A percentile compares a stretch with the other conserved stretches of the same genome.
Conservation (phyloP, 2,329 filamentous ascomycete species). For the Stagonosporopsis tanaceti region DNA sequence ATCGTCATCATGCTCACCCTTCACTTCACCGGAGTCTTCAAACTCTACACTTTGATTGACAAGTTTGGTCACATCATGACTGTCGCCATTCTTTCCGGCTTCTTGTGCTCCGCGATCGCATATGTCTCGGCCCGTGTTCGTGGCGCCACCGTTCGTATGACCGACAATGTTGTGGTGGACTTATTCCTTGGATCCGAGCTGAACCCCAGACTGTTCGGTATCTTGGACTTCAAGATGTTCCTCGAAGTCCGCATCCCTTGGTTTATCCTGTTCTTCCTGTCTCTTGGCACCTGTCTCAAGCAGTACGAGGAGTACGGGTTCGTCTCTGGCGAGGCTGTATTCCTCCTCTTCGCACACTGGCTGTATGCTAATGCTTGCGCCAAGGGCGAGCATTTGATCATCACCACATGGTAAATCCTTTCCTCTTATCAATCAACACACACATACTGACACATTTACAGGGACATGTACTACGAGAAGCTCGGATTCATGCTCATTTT, state of each 20-base stretch:
- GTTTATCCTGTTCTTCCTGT: slow-evolving; percentile 86
- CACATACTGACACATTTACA: slow-evolving; percentile 35
- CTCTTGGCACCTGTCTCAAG: slow-evolving; percentile 76
- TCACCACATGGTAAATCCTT: slow-evolving; percentile 74
- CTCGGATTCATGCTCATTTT: slow-evolving; percentile 98
- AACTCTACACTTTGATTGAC: slow-evolving; percentile 89
- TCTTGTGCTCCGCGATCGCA: slow-evolving; percentile 80
- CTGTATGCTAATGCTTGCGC: slow-evolving; percentile 91
- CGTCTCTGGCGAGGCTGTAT: slow-evolving; percentile 82
- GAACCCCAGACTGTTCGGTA: slow-evolving; percentile 84
- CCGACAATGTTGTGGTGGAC: slow-evolving; percentile 80
- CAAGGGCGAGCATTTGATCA: slow-evolving; percentile 91
- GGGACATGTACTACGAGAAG: slow-evolving; percentile 97
- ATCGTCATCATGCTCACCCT: slow-evolving; percentile 74
- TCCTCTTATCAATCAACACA: neutral
- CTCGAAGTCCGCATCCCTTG: slow-evolving; percentile 91
- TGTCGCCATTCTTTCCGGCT: slow-evolving; percentile 91
- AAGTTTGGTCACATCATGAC: slow-evolving; percentile 94
- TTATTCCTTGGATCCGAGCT: slow-evolving; percentile 92
- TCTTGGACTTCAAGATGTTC: slow-evolving; percentile 94
- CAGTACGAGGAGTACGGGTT: slow-evolving; percentile 88
- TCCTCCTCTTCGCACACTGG: slow-evolving; percentile 88
- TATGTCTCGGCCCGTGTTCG: slow-evolving; percentile 85
- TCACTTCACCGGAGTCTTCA: slow-evolving; percentile 86
- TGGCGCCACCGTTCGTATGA: slow-evolving; percentile 91